A percentile compares a stretch with the other conserved stretches of the same genome.
Evolutionary conservation across 1,139 yeast species (phyloP).

Genomic region (Kodamaea plutei): DNA sequence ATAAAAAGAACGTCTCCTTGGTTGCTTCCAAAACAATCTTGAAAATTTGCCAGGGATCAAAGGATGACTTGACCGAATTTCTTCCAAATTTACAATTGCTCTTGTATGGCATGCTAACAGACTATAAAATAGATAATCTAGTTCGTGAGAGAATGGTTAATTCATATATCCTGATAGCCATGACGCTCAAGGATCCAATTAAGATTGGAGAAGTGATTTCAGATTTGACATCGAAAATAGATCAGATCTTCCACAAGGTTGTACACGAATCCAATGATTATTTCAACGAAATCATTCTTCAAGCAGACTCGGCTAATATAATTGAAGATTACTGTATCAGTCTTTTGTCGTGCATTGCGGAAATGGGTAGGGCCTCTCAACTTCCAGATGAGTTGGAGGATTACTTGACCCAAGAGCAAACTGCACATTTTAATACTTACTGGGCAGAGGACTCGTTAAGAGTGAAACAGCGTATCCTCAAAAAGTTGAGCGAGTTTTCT

Average conservation of each 20-base stretch:
- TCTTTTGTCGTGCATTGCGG: slow-evolving; percentile 57
- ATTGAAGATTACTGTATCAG: slow-evolving; percentile 46
- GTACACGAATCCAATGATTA: slow-evolving; percentile 10
- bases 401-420: slow-evolving; percentile 27
- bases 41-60: slow-evolving; percentile 57
- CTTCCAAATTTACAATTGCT: slow-evolving; percentile 52
- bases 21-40: slow-evolving; percentile 58
- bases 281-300: neutral
- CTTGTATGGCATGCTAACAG: slow-evolving; percentile 50
- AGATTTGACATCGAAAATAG: slow-evolving; percentile 21
- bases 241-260: slow-evolving; percentile 13
- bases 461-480: slow-evolving; percentile 37
- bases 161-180: slow-evolving; percentile 59
- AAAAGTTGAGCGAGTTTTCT: slow-evolving; percentile 41
- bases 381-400: slow-evolving; percentile 55
- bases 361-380: slow-evolving; percentile 64
- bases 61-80: slow-evolving; percentile 41
- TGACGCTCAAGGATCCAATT: slow-evolving; percentile 44
- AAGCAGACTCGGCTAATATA: slow-evolving; percentile 12
- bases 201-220: slow-evolving; percentile 21
- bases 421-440: slow-evolving; percentile 23
- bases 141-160: slow-evolving; percentile 59
- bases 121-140: slow-evolving; percentile 40
- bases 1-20: slow-evolving; percentile 24
- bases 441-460: slow-evolving; percentile 38